Base-by-base conservation (phyloP, 2,329 filamentous ascomycete species). In the Aspergillus texensis region DNA sequence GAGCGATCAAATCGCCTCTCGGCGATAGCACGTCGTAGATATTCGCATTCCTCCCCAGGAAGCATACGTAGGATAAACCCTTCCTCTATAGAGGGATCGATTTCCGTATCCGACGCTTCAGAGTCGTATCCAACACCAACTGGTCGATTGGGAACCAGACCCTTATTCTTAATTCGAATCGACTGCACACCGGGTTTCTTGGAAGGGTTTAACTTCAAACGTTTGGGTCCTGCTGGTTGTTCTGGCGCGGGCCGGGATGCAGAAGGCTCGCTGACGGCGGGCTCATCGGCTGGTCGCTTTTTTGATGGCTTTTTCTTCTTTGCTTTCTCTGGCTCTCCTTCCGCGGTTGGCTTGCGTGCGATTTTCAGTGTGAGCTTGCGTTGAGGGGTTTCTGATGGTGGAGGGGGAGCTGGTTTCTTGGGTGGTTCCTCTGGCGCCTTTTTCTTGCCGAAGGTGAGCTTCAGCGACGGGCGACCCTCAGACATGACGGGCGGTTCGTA, bases 111-210 rank as follows among this genome's bases (percentile, higher is more conserved):
- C 61, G 93, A 95, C 14, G 94, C 93, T 78, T 98, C 95, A 3
- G 94, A 97, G 76, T 99, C 95, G 78, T 98, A 99, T 9, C 94
- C 95, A 61, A 96, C 93, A 58, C 95, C 95, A 1, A 88, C 86
- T 6, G 89, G 88, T 67, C 92, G 86, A 36, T 86, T 82, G 8
- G 91, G 90, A 1, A 87, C 84, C 66, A 88, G 86, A n/a, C 89
- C 90, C 70, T 89, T 88, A 56, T 87, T 82, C 71, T 88, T 90
- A 62, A 92, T 80, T 60, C 86, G 86, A 61, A 89, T 81, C 36
- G 75, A 82, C 64, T 79, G 79, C 16, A 79, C 68, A 4, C 73
- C 74, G 0, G 77, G 75, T 55, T 78, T 75, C 61, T 79, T 80
- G 21, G 77, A 73, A 26, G 74, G 67, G 60, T 75, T 79, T 36